These are phyloP conservation scores for Corylus heterophylla DNA, from an alignment of 306 rosid species.

Conservation along the genomic window DNA sequence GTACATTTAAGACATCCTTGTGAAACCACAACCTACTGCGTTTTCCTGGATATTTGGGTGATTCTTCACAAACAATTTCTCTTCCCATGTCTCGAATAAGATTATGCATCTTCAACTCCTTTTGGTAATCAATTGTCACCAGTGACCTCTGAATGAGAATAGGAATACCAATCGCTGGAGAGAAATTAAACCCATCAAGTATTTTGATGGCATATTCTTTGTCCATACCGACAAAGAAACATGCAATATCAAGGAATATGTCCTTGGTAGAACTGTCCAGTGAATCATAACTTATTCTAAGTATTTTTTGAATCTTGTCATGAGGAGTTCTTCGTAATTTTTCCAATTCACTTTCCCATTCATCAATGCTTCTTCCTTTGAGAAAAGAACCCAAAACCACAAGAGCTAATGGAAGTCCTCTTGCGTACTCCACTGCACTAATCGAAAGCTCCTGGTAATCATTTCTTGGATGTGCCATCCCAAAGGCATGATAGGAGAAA, in stretches of 20 bases:
- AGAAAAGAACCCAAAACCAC: slow-evolving; percentile 42
- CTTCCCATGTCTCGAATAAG: slow-evolving; percentile 46
- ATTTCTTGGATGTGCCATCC: neutral
- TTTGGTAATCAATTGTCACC: neutral
- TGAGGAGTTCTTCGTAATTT: slow-evolving; percentile 30
- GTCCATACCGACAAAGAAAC: slow-evolving; percentile 40
- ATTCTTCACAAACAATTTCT: slow-evolving; percentile 26
- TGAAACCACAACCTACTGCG: slow-evolving; percentile 26
- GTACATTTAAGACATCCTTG: neutral
- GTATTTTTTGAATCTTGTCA: slow-evolving; percentile 26
- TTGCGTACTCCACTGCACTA: slow-evolving; percentile 15
- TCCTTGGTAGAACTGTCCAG: slow-evolving; percentile 13
- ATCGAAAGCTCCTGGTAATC: slow-evolving; percentile 9
- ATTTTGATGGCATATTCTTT: slow-evolving; percentile 6
- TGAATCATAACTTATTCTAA: slow-evolving; percentile 32
- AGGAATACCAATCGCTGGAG: slow-evolving; percentile 28
- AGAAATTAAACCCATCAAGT: slow-evolving; percentile 32
- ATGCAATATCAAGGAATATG: slow-evolving; percentile 43
- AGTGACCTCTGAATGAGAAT: slow-evolving; percentile 37
- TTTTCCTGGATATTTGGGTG: slow-evolving; percentile 2
- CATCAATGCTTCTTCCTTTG: slow-evolving; percentile 1
- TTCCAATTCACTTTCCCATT: slow-evolving; percentile 30
- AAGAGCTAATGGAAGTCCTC: slow-evolving; percentile 48
- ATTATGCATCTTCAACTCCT: slow-evolving; percentile 27
- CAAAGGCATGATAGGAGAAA: slow-evolving; percentile 37